These are phyloP conservation scores for Blastocystis hominis DNA, from an alignment of 352 stramenopile genomes.

Conservation along the genomic window DNA sequence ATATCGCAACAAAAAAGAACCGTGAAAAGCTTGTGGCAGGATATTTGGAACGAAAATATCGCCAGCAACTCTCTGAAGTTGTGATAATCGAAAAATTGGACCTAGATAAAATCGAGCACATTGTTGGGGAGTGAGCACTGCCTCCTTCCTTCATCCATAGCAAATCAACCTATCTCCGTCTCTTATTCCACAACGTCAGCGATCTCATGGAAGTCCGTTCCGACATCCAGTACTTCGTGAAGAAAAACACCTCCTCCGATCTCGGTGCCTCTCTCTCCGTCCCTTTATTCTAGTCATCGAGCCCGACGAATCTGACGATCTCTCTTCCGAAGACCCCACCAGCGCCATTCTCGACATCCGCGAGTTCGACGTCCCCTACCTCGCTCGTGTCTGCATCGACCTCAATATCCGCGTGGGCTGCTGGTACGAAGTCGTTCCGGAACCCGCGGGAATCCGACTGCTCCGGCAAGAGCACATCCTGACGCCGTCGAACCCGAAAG, in stretches of 20 bases:
- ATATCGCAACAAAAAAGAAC: conserved; percentile 71
- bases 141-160: not conserved
- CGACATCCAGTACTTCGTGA: conserved; percentile 63
- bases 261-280: not conserved
- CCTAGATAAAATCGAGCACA: conserved; percentile 75
- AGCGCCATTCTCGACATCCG: conserved; percentile 75
- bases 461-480: conserved; percentile 61
- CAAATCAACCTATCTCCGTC: conserved; percentile 66
- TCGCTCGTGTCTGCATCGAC: conserved; percentile 87
- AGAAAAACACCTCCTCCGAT: conserved; percentile 58
- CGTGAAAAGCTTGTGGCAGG: conserved; percentile 62
- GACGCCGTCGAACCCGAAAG: conserved; percentile 72
- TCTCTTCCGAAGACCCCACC: conserved; percentile 13
- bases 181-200: conserved; percentile 73
- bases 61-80: conserved; percentile 71
- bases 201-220: conserved; percentile 63
- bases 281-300: not conserved
- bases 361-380: conserved; percentile 96
- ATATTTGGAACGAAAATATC: conserved; percentile 72
- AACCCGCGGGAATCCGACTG: conserved; percentile 60
- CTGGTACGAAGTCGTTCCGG: conserved; percentile 86
- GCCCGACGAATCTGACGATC: not conserved
- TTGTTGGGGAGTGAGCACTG: not conserved
- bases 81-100: conserved; percentile 75
- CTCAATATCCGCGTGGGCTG: conserved; percentile 84